Percentiles rank a stretch among this genome's conserved stretches.
phyloP scores from a whole-genome alignment of 768 basidiomycete genomes.

The Dendrothele bispora region DNA sequence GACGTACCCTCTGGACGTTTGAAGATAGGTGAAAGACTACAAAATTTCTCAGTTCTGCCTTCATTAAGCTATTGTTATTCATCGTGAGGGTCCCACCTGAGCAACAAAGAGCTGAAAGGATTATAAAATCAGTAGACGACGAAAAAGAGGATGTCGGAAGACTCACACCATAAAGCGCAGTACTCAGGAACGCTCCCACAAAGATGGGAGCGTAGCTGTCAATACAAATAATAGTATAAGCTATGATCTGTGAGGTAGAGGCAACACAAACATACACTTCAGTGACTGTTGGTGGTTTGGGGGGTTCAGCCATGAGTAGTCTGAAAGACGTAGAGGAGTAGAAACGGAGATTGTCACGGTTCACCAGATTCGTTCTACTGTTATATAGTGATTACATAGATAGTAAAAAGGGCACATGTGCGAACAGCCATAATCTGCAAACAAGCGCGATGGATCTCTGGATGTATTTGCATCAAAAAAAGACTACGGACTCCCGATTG shows the following conservation, averaged over 20 bases:
- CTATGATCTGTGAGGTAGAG: neutral
- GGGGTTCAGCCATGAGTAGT: no score
- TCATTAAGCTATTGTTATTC: neutral
- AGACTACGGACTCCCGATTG: no score
- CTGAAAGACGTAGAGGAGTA: no score
- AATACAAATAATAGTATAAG: neutral
- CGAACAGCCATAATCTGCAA: no score
- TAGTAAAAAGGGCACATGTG: no score
- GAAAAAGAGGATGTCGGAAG: neutral
- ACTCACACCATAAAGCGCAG: conserved; percentile 7
- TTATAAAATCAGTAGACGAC: neutral
- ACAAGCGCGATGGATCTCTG: no score
- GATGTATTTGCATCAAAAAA: no score
- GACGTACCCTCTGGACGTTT: conserved; percentile 1
- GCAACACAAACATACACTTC: conserved; percentile 1
- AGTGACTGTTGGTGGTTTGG: conserved; percentile 1
- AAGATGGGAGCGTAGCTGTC: conserved; percentile 5
- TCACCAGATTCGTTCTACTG: no score
- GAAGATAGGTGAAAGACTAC: conserved; percentile 5
- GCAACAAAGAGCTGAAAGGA: neutral
- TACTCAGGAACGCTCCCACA: conserved; percentile 6
- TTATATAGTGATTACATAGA: no score
- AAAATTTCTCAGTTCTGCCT: neutral
- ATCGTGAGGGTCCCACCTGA: neutral
- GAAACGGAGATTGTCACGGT: no score